Base-by-base conservation (phyloP, 371 early-diverging fungal species). In the Mortierella sp. region DNA sequence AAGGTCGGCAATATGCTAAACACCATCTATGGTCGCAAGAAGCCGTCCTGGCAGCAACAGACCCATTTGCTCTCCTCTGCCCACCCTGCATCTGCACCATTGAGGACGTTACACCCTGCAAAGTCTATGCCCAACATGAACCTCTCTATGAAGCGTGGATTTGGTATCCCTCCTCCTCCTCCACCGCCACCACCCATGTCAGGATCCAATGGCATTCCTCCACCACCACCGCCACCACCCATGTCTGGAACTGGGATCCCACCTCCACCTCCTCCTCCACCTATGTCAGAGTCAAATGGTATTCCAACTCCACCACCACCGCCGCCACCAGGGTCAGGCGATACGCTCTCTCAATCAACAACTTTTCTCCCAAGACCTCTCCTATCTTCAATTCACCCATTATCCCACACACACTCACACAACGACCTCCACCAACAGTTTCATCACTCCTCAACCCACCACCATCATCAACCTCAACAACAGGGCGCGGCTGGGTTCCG, bases 401-500 rank as follows among this genome's bases (percentile, higher is more conserved):
- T 55, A 46, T 41, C 6, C 51, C 71, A 18, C 48, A 70, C 35
- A 29, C 71, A 29, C 74, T 71, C 43, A 32, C 71, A 16, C n/a
- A 56, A 46, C 41, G 48, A 29, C 73, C 74, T 43, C 72, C 71
- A 43, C 70, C 78, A n/a, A 75, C 78, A 68, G 72, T 63, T 44
- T 70, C 68, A 18, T 75, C 75, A 27, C n/a, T 58, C 21, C 43
- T 65, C 27, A 68, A 27, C 16, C 63, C 41, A 18, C 18, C 73
- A 71, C 44, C 51, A 43, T 41, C 60, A 58, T 12, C 27, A 63
- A 35, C 63, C 10, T 10, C 80, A 83, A 27, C 83, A 71, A 1
- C 78, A 83, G 54, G 86, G 82, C 0, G 87, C 87, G 1, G 87
- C 87, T 16, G 87, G 87, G 7, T 86, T 86, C 75, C 87, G 87